Base-by-base conservation (phyloP, 345 rosid genomes). In the Xanthoceras sorbifolium region DNA sequence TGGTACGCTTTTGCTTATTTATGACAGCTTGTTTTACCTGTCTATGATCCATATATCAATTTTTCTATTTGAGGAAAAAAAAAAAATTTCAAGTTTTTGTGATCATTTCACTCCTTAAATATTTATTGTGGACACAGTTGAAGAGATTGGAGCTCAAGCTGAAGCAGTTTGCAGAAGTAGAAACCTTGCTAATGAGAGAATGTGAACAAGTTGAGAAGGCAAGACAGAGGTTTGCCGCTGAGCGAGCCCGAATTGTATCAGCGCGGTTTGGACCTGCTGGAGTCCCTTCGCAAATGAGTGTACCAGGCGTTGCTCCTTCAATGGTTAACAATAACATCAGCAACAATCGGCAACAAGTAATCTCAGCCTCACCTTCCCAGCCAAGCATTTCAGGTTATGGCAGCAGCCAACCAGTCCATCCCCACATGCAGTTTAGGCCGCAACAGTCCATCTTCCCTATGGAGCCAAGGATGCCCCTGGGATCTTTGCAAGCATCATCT, bases 131-230 rank as follows among this genome's bases (percentile, higher is more conserved):
- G 28, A 23, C 63, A 75, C 87, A 96, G 99, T 72, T 96, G 88
- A 96, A 93, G 88, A 87, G 99, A 76, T 78, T 96, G 91, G 99
- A 96, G 89, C 90, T 96, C 72, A 96, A 96, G 85, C 85, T 93
- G 87, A 96, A 96, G 87, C 99, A 93, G 85, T 96, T 96, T 84
- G 97, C 99, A n/a, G 99, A 96, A 78, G 90, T 96, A 3, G 99
- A 96, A 84, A 89, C 97, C 73, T 70, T 92, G 79, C 84, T 96
- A 75, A 92, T 93, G 97, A 91, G 93, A 85, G 99, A 96, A 84
- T 93, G 97, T 44, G 98, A 96, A 76, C 99, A 96, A 88, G 97
- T 93, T 67, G 98, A 96, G 83, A 93, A 91, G 87, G 71, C 92
- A 1, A 93, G 99, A 79, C 99, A 91, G 86, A 89, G 94, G 82